Base-by-base conservation (phyloP, 2,329 filamentous ascomycete genomes). In the Neophaeococcomyces aloes region DNA sequence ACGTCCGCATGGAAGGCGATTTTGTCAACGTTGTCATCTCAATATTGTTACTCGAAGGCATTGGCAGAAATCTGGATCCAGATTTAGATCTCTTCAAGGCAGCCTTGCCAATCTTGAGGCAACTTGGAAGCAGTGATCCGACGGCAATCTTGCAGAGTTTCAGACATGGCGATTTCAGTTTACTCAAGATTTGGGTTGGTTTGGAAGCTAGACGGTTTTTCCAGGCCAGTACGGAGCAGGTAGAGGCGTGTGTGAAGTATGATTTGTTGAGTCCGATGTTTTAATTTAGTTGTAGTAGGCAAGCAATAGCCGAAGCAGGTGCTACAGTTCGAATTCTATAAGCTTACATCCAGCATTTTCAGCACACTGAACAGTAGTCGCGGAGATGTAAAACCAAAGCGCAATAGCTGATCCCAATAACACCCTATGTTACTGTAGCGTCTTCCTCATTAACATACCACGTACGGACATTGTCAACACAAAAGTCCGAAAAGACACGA, bases 1-100 rank as follows among this genome's bases (percentile, higher is more conserved):
- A 98, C 59, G 91, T 98, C 3, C 76, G 91, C 7, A 75, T 98
- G 39, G 91, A 98, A 63, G 91, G 91, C 7, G 91, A 98, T 61
- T 98, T 96, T 59, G 87, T 98, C 59, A 98, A 98, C 59, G 91
- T 98, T 3, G 89, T 98, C 23, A 82, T 98, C 46, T 94, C 86
- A 47, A 95, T 96, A 42, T 68, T 98, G 27, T 72, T 98, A 2
- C 72, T 98, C 1, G 91, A 98, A 61, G 91, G 91, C 5, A 98
- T 96, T 57, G 91, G 91, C 0, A 76, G 91, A 48, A 86, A 74
- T 47, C 66, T 98, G 13, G 82, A 96, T 60, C 89, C 91, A 0
- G 72, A 89, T 42, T 69, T 95, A 36, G 91, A 98, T 64, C 70
- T 98, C 10, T 81, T 98, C 52, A 79, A 79, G 57, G 79, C 86